phyloP scores from a whole-genome alignment of 306 rosid genomes.

The Pyrus communis region DNA sequence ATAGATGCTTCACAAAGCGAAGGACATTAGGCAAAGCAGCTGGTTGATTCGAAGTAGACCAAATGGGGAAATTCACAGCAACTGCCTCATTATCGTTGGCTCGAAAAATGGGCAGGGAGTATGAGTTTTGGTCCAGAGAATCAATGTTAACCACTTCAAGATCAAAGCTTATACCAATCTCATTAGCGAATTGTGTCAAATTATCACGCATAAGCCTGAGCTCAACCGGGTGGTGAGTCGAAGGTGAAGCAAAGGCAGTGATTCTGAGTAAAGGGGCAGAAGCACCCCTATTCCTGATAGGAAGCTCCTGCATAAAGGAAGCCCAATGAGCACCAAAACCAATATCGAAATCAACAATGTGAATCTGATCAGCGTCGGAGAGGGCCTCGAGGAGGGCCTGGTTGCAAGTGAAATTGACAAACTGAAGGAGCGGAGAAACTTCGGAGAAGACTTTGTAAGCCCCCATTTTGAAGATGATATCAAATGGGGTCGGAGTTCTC shows the following conservation, averaged over 20 bases:
- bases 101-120: slow-evolving; percentile 21
- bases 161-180: slow-evolving; percentile 31
- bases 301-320: slow-evolving; percentile 42
- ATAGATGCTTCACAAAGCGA: slow-evolving; percentile 33
- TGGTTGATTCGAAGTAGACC: slow-evolving; percentile 29
- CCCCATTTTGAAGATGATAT: slow-evolving; percentile 44
- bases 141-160: slow-evolving; percentile 38
- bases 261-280: slow-evolving; percentile 24
- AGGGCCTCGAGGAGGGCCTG: slow-evolving; percentile 42
- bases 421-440: slow-evolving; percentile 40
- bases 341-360: slow-evolving; percentile 42
- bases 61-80: slow-evolving; percentile 41
- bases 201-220: slow-evolving; percentile 35
- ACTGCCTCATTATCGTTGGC: slow-evolving; percentile 22
- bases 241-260: slow-evolving; percentile 39
- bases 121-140: slow-evolving; percentile 22
- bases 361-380: slow-evolving; percentile 19
- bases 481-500: slow-evolving; percentile 25
- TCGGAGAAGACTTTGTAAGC: slow-evolving; percentile 42
- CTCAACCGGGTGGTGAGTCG: slow-evolving; percentile 31
- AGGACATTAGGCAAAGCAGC: slow-evolving; percentile 30
- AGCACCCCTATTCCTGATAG: slow-evolving; percentile 20
- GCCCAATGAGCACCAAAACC: slow-evolving; percentile 52
- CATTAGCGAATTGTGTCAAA: slow-evolving; percentile 32
- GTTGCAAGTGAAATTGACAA: slow-evolving; percentile 40